Percentiles rank a stretch among this genome's conserved stretches.
Evolutionary conservation across 1,284 basidiomycete genomes (phyloP).

Genomic region (Singerocomus rubriflavus): DNA sequence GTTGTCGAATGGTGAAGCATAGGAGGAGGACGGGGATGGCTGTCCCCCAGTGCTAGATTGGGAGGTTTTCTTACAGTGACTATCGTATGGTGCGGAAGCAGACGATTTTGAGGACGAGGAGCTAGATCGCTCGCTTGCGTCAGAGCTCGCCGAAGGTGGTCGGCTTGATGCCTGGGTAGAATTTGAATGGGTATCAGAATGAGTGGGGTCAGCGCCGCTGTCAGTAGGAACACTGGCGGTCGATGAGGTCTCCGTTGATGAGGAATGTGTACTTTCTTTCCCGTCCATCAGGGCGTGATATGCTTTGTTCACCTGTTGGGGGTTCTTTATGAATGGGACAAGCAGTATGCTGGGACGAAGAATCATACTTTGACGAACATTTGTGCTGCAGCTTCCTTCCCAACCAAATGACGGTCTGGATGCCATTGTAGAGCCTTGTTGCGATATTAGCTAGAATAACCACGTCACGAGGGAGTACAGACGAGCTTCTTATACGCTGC

Average conservation of each 20-base stretch:
- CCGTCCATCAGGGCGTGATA: constrained; percentile 71
- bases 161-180: constrained; percentile 28
- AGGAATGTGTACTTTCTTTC: constrained; percentile 54
- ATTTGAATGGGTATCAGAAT: constrained; percentile 23
- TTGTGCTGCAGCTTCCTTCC: constrained; percentile 34
- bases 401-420: constrained; percentile 52
- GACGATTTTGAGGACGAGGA: constrained; percentile 8
- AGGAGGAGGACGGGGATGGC: constrained; percentile 9
- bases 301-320: constrained; percentile 29
- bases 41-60: constrained; percentile 9
- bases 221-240: constrained; percentile 21
- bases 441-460: constrained; percentile 6
- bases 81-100: constrained; percentile 14
- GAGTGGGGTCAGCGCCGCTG: constrained; percentile 20
- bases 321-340: constrained; percentile 22
- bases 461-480: constrained; percentile 4
- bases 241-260: constrained; percentile 28
- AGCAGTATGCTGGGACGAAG: background rate
- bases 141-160: constrained; percentile 31
- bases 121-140: constrained; percentile 26
- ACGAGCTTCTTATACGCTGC: constrained; percentile 36
- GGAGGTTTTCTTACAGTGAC: constrained; percentile 9
- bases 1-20: constrained; percentile 8
- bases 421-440: constrained; percentile 35
- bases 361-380: constrained; percentile 30